Base-by-base conservation (phyloP, 179 eudicot species). In the Sideroxylon spinosum region DNA sequence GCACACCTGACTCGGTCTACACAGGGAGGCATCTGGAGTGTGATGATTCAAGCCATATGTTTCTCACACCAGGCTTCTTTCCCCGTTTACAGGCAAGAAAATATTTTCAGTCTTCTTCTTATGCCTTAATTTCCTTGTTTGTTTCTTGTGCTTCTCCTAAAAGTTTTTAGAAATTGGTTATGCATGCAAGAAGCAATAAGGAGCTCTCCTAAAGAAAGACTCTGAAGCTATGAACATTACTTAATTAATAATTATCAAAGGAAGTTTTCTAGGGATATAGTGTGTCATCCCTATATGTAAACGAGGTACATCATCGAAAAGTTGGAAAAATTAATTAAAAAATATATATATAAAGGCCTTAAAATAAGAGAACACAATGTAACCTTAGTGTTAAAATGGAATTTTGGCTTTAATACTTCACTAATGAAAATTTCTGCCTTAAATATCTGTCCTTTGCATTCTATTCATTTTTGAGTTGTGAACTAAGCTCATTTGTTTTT, bases 21-120 rank as follows among this genome's bases (percentile, higher is more conserved):
- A 84, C 89, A 71, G 99, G 99, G 77, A 81, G 98, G 66, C 99
- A 90, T 83, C 87, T 95, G 19, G 89, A 93, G 75, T 95, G 97
- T 64, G 92, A 93, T 85, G 97, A 93, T 81, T 93, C 97, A 59
- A 87, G 97, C 86, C 97, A 84, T 86, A 83, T 85, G 90, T 88
- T 91, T 57, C 87, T 93, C 60, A 89, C 93, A 55, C 95, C 94
- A 17, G 90, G 89, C 65, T 93, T 93, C 89, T 95, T 95, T 78
- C 91, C 98, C 63, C 87, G 91, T 19, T 84, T 95, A 76, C 99
- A 95, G 95, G 99, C 81, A 89, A 82, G 91, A 74, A 55, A 48
- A 37, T 37, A 37, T 29, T 50, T 32, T 37, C 12, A 0, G 17
- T 37, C 19, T 60, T 17, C 59, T 71, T 13, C 44, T 2, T 59